phyloP scores from a whole-genome alignment of 108 stramenopile species.

The Cylindrotheca closterium region DNA sequence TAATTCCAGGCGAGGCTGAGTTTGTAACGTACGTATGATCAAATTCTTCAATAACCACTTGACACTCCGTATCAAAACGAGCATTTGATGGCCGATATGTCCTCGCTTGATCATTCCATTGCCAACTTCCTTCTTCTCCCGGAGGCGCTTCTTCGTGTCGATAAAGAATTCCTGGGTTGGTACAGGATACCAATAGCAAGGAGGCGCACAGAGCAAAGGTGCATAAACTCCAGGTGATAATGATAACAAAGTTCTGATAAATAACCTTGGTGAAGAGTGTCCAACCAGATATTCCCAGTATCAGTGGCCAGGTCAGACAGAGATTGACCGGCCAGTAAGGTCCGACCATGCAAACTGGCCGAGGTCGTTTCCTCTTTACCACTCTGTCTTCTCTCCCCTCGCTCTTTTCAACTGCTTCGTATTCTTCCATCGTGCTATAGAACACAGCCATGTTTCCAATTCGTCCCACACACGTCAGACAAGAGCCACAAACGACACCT shows the following conservation, averaged over 20 bases:
- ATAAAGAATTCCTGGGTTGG: slow-evolving; percentile 59
- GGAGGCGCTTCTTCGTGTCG: slow-evolving; percentile 31
- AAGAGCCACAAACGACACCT: slow-evolving; percentile 60
- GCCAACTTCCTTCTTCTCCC: slow-evolving; percentile 38
- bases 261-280: slow-evolving; percentile 3
- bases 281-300: slow-evolving; percentile 27
- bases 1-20: neutral
- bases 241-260: slow-evolving; percentile 10
- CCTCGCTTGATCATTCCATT: slow-evolving; percentile 85
- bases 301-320: slow-evolving; percentile 28
- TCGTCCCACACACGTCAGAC: slow-evolving; percentile 66
- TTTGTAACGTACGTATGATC: slow-evolving; percentile 69
- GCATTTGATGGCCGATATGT: slow-evolving; percentile 78
- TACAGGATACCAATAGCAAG: slow-evolving; percentile 40
- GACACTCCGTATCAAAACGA: slow-evolving; percentile 79
- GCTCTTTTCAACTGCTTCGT: slow-evolving; percentile 13
- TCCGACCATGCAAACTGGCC: slow-evolving; percentile 46
- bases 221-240: slow-evolving; percentile 28
- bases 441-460: slow-evolving; percentile 85
- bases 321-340: slow-evolving; percentile 38
- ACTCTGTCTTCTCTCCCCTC: slow-evolving; percentile 20
- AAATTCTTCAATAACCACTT: slow-evolving; percentile 83
- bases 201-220: slow-evolving; percentile 33
- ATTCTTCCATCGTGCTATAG: slow-evolving; percentile 22
- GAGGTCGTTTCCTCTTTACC: slow-evolving; percentile 22